A percentile compares a stretch with the other conserved stretches of the same genome.
Evolutionary conservation across 345 rosid genomes (phyloP).

Genomic region (Rhodomyrtus tomentosa): DNA sequence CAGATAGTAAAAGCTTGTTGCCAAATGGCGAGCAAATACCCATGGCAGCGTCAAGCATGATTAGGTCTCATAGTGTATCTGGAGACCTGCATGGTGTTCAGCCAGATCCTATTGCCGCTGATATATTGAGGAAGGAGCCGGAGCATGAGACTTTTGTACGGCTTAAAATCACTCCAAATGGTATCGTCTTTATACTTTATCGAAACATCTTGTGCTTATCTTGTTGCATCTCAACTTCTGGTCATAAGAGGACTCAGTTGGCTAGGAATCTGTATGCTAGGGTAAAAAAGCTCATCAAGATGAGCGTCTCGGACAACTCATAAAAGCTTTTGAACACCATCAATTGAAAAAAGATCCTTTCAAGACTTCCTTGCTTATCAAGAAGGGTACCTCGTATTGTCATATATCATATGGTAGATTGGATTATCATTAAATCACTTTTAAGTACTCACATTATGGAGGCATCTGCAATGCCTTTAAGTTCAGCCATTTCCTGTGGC

Average conservation of each 20-base stretch:
- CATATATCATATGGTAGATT: not conserved
- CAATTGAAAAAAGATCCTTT: not conserved
- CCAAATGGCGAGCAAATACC: conserved; percentile 49
- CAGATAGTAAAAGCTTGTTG: conserved; percentile 30
- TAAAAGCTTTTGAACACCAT: not conserved
- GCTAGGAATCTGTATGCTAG: not conserved
- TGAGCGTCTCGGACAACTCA: not conserved
- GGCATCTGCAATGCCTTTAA: not conserved
- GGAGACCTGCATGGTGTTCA: conserved; percentile 98
- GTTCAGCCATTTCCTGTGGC: not conserved
- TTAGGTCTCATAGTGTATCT: conserved; percentile 89
- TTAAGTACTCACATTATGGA: not conserved
- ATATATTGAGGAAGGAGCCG: conserved; percentile 93
- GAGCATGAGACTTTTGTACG: conserved; percentile 94
- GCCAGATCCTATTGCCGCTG: conserved; percentile 99
- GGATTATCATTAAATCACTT: not conserved
- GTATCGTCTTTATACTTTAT: conserved; percentile 13
- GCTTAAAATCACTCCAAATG: conserved; percentile 61
- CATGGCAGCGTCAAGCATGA: conserved; percentile 64
- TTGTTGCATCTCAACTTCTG: not conserved
- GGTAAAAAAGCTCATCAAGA: not conserved
- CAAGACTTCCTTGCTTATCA: not conserved
- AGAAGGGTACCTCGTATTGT: not conserved
- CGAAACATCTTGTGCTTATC: not conserved
- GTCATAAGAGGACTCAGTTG: not conserved